Evolutionary conservation across 495 filamentous ascomycete species (phyloP), one percentile per base, ranked within the genome.

Genomic region (Pseudevernia furfuracea): DNA sequence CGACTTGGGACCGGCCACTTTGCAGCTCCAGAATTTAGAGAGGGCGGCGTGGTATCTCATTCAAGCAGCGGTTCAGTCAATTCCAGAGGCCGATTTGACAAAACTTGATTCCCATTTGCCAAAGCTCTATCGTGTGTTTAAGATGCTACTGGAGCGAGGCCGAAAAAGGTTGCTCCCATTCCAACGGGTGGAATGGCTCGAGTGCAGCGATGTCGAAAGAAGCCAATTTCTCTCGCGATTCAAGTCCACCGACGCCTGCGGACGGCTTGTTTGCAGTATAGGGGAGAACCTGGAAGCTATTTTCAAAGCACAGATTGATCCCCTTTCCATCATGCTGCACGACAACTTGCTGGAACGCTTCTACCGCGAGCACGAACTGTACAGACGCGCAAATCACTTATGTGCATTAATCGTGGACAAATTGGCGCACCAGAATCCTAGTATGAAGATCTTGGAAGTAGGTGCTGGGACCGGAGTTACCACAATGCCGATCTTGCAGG

Each of bases 401-500:
- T n/a, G n/a, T n/a, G n/a, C n/a, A n/a, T n/a, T n/a, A n/a, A n/a
- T n/a, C n/a, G n/a, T n/a, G n/a, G n/a, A n/a, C n/a, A n/a, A n/a
- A n/a, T n/a, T n/a, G n/a, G 41, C 64, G 9, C 66, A 73, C 56
- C 71, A 74, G 30, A 71, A 74, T 30, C 74, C 74, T 5, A 63
- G 67, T 14, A 63, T 75, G 0, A 70, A 67, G 8, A 69, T 77
- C 23, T 63, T 78, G 8, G 70, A 76, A 49, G 41, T 76, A 41
- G 68, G 71, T 3, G 58, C 58, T 19, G 63, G 44, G 32, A 61
- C 63, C 1, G 63, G 58, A 8, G 37, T 32, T 25, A 19, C 77
- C 8, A 83, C 82, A 5, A 70, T 72, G 9, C 62, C 71, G 4
- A 69, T 74, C 14, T 60, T 84, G 9, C 64, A 74, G 0, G 71